Evolutionary conservation across 2,329 filamentous ascomycete species (phyloP).

Genomic region (Ilyonectria sp.): DNA sequence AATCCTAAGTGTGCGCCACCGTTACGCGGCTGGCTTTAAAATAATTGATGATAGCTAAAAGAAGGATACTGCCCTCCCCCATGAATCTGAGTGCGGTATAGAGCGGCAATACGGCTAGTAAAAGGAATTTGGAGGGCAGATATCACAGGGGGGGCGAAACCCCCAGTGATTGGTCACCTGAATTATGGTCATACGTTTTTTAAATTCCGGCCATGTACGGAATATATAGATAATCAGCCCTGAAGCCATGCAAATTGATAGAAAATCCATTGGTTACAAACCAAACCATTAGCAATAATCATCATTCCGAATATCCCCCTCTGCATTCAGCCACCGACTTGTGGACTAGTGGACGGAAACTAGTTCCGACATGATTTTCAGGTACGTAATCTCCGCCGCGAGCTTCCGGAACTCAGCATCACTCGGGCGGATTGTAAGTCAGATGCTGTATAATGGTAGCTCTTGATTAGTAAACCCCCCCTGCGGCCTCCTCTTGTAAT

Average conservation of each 20-base stretch:
- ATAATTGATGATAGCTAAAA: background rate
- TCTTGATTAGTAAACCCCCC: no score
- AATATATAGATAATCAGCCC: conserved; percentile 3
- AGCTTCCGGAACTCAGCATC: no score
- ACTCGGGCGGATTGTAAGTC: no score
- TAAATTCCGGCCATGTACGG: conserved; percentile 5
- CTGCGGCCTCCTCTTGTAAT: no score
- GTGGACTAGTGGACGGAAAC: no score
- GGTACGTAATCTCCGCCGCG: no score
- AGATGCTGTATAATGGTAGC: no score
- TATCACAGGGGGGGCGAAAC: background rate
- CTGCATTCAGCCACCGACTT: background rate
- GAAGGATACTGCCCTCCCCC: conserved; percentile 7
- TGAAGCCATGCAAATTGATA: background rate
- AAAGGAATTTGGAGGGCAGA: conserved; percentile 6
- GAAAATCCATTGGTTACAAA: background rate
- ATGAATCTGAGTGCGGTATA: background rate
- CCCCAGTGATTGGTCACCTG: background rate
- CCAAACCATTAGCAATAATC: background rate
- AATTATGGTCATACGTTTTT: background rate
- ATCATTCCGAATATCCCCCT: background rate
- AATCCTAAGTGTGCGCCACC: background rate
- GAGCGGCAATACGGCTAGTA: conserved; percentile 3
- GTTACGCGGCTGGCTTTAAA: conserved; percentile 4
- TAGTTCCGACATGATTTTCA: no score